phyloP scores from a whole-genome alignment of 306 rosid species.

The Betula pendula region DNA sequence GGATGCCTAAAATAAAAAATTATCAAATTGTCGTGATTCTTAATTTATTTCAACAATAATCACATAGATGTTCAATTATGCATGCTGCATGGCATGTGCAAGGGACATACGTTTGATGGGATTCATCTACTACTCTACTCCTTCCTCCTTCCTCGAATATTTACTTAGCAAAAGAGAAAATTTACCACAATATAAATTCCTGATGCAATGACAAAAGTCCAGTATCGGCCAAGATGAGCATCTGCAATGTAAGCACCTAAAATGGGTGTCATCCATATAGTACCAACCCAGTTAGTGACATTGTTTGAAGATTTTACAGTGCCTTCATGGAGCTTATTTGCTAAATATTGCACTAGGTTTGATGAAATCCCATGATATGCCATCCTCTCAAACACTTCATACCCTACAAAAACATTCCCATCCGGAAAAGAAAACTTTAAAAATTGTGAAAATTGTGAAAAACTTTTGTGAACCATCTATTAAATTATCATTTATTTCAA shows the following conservation, averaged over 20 bases:
- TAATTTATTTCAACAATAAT: too few relatives aligned
- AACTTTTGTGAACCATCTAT: too few relatives aligned
- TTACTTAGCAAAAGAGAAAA: neutral
- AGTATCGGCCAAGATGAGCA: slow-evolving; percentile 30
- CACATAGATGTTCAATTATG: too few relatives aligned
- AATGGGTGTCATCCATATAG: slow-evolving; percentile 69
- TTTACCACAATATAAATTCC: slow-evolving; percentile 57
- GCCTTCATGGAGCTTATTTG: slow-evolving; percentile 64
- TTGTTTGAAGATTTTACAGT: slow-evolving; percentile 65
- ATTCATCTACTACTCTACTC: too few relatives aligned
- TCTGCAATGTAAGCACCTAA: slow-evolving; percentile 70
- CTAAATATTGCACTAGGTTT: slow-evolving; percentile 63
- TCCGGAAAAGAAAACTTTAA: too few relatives aligned
- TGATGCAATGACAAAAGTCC: slow-evolving; percentile 63
- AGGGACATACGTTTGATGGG: too few relatives aligned
- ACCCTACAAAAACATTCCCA: slow-evolving; percentile 32
- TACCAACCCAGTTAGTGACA: slow-evolving; percentile 69
- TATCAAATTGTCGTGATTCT: too few relatives aligned
- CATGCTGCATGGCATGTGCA: too few relatives aligned
- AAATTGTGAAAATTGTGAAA: too few relatives aligned
- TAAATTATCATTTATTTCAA: too few relatives aligned
- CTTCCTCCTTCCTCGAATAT: too few relatives aligned
- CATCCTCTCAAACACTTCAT: slow-evolving; percentile 86
- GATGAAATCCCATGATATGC: slow-evolving; percentile 71
- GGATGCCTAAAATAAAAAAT: too few relatives aligned